Percentiles rank a stretch among this genome's conserved stretches.
Evolutionary conservation across 139 green algal species (phyloP).

Genomic region (Desmodesmus armatus): DNA sequence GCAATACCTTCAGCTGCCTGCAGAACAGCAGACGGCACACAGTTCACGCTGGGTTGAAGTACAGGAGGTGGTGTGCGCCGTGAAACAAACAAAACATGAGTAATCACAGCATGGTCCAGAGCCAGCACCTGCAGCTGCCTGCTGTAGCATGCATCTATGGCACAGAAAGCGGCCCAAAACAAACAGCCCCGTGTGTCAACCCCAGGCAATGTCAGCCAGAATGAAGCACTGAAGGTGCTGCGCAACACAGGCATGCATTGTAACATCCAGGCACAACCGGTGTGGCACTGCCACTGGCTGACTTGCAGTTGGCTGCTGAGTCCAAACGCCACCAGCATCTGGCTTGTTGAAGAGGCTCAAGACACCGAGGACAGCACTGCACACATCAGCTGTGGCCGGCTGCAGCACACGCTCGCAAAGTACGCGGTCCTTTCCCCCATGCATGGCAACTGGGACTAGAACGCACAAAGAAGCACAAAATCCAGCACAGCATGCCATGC

Average conservation of each 20-base stretch:
- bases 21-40: background rate
- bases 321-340: too few species aligned
- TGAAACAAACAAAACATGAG: background rate
- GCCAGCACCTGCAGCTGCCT: background rate
- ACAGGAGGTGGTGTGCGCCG: too few species aligned
- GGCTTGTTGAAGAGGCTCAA: too few species aligned
- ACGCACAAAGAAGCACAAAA: background rate
- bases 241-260: too few species aligned
- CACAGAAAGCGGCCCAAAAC: too few species aligned
- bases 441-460: background rate
- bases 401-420: background rate
- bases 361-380: background rate
- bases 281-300: too few species aligned
- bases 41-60: too few species aligned
- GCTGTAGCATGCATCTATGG: background rate
- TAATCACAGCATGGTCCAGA: background rate
- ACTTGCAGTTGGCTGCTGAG: too few species aligned
- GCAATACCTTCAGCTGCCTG: constrained; percentile 43
- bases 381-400: background rate
- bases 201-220: too few species aligned
- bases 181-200: too few species aligned
- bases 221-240: too few species aligned
- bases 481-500: background rate
- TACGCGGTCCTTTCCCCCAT: background rate
- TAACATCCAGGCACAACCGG: too few species aligned